These are phyloP conservation scores for Colletotrichum sp. DNA, from an alignment of 2,329 filamentous ascomycete species.

Conservation along the genomic window DNA sequence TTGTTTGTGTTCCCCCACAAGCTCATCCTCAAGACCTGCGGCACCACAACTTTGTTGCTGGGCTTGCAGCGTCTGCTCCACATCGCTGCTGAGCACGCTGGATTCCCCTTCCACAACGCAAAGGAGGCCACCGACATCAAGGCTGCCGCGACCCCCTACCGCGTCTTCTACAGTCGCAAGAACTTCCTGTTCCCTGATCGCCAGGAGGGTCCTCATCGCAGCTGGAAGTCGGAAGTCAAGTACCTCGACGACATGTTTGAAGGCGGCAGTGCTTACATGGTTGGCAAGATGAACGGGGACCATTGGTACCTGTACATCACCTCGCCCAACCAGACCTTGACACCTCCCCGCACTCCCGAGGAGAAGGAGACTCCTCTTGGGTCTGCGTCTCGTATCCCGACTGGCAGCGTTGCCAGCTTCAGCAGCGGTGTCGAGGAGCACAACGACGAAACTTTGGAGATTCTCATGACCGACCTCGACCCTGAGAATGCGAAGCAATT, in stretches of 20 bases:
- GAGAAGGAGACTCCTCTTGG: constrained; percentile 28
- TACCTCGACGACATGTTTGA: constrained; percentile 91
- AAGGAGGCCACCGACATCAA: constrained; percentile 69
- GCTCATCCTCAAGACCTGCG: constrained; percentile 97
- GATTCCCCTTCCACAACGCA: constrained; percentile 84
- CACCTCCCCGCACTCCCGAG: constrained; percentile 80
- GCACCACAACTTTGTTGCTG: constrained; percentile 90
- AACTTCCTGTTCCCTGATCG: constrained; percentile 96
- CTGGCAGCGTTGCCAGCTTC: constrained; percentile 44
- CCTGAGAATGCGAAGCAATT: constrained; percentile 74
- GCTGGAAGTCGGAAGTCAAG: constrained; percentile 96
- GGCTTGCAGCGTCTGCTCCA: constrained; percentile 90
- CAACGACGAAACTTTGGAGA: constrained; percentile 78
- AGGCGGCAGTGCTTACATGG: constrained; percentile 97
- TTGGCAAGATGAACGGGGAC: constrained; percentile 99
- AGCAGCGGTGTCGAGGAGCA: constrained; percentile 44
- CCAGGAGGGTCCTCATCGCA: constrained; percentile 92
- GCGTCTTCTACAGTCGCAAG: constrained; percentile 98
- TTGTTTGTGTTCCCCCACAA: constrained; percentile 99
- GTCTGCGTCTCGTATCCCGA: constrained; percentile 58
- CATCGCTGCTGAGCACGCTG: constrained; percentile 85
- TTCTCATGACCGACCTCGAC: constrained; percentile 76
- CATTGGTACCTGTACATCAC: constrained; percentile 99
- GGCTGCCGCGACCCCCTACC: constrained; percentile 85
- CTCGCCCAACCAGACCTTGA: constrained; percentile 78